phyloP scores from a whole-genome alignment of 1,139 yeast species.

The Pichia sp. region DNA sequence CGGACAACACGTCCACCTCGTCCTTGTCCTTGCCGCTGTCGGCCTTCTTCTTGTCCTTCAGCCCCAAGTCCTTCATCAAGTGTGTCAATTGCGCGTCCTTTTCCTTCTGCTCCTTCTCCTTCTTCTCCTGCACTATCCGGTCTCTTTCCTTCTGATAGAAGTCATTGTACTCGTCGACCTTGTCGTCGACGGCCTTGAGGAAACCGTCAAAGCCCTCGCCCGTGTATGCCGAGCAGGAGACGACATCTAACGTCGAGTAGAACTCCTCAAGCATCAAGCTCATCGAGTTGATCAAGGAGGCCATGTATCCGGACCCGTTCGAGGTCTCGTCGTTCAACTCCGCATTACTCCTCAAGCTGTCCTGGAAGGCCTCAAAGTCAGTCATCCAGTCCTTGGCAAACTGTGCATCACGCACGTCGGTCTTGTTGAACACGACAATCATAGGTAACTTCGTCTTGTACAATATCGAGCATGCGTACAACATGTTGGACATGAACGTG shows the following conservation, averaged over 20 bases:
- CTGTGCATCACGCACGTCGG: slow-evolving; percentile 78
- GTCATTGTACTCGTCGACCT: slow-evolving; percentile 81
- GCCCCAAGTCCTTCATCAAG: slow-evolving; percentile 79
- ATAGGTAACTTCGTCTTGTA: slow-evolving; percentile 96
- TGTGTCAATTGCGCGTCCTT: slow-evolving; percentile 68
- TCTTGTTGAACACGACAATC: slow-evolving; percentile 94
- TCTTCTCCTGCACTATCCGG: slow-evolving; percentile 68
- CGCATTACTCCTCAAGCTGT: slow-evolving; percentile 59
- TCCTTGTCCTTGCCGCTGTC: slow-evolving; percentile 33
- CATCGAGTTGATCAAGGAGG: slow-evolving; percentile 89
- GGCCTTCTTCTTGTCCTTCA: slow-evolving; percentile 38
- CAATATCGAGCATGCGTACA: slow-evolving; percentile 93
- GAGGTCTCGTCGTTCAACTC: slow-evolving; percentile 62
- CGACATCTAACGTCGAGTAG: slow-evolving; percentile 88
- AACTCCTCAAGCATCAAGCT: slow-evolving; percentile 95
- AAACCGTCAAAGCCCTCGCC: slow-evolving; percentile 95
- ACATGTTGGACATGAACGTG: slow-evolving; percentile 96
- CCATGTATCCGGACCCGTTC: slow-evolving; percentile 88
- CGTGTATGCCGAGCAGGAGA: slow-evolving; percentile 84
- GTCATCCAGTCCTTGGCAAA: slow-evolving; percentile 98
- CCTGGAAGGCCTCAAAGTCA: slow-evolving; percentile 89
- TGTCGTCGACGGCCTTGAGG: slow-evolving; percentile 72
- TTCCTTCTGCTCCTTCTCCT: slow-evolving; percentile 65
- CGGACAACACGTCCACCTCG: slow-evolving; percentile 43
- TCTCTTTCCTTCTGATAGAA: slow-evolving; percentile 87